Evolutionary conservation across 139 green algal species (phyloP), one percentile per base, ranked within the genome.

Genomic region (Tetradesmus obliquus): DNA sequence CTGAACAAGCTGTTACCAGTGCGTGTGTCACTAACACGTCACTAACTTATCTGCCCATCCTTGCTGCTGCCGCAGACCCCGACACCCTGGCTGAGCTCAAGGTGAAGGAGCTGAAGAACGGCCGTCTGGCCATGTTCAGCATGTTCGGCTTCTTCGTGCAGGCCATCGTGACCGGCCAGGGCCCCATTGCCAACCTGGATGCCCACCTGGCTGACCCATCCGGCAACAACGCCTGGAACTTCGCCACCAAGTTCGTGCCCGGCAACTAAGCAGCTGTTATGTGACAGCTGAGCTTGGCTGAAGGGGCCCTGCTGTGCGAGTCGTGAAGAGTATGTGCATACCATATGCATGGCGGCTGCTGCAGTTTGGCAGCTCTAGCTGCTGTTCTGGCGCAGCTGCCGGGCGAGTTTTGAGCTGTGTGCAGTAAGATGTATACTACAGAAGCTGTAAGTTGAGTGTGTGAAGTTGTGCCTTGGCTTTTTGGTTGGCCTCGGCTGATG

Each of bases 61-160:
- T 45, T 45, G 32, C 32, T 45, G 32, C 32, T 55, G 97, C 97
- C 93, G 97, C 98, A 91, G 97, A 97, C 93, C 95, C 96, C 83
- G 94, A 97, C 87, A 95, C 94, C 90, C 88, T 95, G 90, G 94
- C 93, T 91, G 94, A 96, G 93, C 94, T 97, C 85, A 97, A 98
- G 97, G 95, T 97, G 13, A 99, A 99, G 96, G 97, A 99, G 95
- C 96, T 99, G 93, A 99, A 99, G 97, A 98, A 98, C 95, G 96
- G 97, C 24, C 95, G 97, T 81, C 94, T 91, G 76, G 88, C 88
- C 88, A 91, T 91, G 88, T 91, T 91, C 88, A 87, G 74, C 80
- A 92, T 92, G 88, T 88, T 92, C 79, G 88, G 88, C 88, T 92
- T 96, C 92, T 96, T 95, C 94, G 91, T 97, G 57, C 94, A 95